These are phyloP conservation scores for Syzygium grande DNA, from an alignment of 345 rosid species.

Conservation along the genomic window DNA sequence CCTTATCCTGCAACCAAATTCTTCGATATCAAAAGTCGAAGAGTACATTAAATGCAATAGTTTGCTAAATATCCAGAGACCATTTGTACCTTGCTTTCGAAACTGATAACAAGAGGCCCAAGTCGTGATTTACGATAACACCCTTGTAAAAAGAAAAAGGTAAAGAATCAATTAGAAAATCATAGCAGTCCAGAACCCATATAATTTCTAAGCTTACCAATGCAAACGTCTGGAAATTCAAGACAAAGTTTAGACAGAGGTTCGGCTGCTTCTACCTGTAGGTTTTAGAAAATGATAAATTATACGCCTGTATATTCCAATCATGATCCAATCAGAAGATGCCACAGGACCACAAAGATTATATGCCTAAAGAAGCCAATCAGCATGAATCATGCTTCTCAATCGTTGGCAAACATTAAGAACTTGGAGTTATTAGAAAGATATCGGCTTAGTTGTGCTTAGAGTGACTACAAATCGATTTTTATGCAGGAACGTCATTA, in stretches of 20 bases:
- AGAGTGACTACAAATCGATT: not conserved
- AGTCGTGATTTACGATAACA: conserved; percentile 70
- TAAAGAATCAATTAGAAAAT: conserved; percentile 9
- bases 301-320: not conserved
- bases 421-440: not conserved
- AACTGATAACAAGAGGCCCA: conserved; percentile 50
- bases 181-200: not conserved
- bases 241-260: conserved; percentile 76
- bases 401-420: not conserved
- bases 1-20: conserved; percentile 33
- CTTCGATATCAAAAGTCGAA: not conserved
- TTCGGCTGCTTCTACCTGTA: conserved; percentile 82
- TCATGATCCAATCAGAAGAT: not conserved
- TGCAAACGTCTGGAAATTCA: conserved; percentile 77
- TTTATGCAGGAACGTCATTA: not conserved
- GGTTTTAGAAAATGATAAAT: not conserved
- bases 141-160: conserved; percentile 21
- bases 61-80: not conserved
- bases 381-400: not conserved
- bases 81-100: conserved; percentile 72
- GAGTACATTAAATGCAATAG: not conserved
- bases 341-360: not conserved
- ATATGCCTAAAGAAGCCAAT: not conserved
- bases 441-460: not conserved
- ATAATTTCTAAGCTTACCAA: conserved; percentile 34